A percentile compares a stretch with the other conserved stretches of the same genome.
phyloP scores from a whole-genome alignment of 768 basidiomycete genomes.

The Termitomyces sp. region DNA sequence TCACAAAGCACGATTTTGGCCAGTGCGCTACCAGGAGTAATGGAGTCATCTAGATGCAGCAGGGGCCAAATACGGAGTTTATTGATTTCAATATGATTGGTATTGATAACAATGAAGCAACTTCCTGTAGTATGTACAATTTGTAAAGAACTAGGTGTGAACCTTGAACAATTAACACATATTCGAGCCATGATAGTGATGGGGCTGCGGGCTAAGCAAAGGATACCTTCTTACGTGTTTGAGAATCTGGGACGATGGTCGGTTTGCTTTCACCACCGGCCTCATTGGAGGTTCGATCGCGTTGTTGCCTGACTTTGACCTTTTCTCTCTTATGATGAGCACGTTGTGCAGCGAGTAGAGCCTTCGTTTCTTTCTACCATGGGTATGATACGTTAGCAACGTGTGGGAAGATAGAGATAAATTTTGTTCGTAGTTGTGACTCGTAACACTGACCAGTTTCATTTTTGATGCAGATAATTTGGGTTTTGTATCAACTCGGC shows the following conservation, averaged over 20 bases:
- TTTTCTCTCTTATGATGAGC: conserved; percentile 11
- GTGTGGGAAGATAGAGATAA: neutral
- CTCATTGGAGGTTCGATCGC: neutral
- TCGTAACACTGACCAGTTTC: conserved; percentile 13
- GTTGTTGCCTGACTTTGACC: conserved; percentile 3
- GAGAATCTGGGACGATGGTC: neutral
- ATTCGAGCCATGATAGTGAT: neutral
- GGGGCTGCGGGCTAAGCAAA: conserved; percentile 8
- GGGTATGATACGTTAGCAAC: neutral
- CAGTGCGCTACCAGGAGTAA: conserved; percentile 69
- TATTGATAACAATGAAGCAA: neutral
- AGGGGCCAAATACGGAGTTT: neutral
- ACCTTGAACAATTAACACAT: neutral
- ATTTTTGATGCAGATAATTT: conserved; percentile 14
- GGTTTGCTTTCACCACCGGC: neutral
- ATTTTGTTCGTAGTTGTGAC: neutral
- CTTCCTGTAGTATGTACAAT: neutral
- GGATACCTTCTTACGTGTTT: conserved; percentile 15
- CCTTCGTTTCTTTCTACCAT: conserved; percentile 16
- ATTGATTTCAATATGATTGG: neutral
- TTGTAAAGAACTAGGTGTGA: neutral
- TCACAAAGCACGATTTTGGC: conserved; percentile 57
- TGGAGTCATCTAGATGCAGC: conserved; percentile 33
- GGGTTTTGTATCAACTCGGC: conserved; percentile 7
- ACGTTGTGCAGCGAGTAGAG: conserved; percentile 7